Evolutionary conservation across 805 yeast genomes (phyloP).

Genomic region (Yarrowia deformans): DNA sequence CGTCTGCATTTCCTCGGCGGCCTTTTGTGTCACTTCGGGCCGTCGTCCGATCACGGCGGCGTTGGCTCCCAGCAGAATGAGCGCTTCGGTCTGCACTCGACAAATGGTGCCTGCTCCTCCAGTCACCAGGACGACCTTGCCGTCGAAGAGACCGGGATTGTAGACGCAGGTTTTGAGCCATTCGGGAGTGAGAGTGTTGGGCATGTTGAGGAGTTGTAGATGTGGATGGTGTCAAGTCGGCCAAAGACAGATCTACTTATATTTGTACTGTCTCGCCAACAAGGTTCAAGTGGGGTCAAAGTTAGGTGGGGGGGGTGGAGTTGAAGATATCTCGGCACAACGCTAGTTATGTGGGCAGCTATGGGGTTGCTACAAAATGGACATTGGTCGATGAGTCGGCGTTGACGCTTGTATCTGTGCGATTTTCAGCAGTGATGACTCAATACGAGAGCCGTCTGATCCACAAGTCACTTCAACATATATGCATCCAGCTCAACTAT

Average conservation of each 20-base stretch:
- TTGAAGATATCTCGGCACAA: no score
- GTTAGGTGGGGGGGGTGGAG: background rate
- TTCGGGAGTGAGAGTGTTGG: slow-evolving; percentile 38
- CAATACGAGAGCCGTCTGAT: no score
- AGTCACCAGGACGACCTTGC: slow-evolving; percentile 87
- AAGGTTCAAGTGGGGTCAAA: slow-evolving; percentile 21
- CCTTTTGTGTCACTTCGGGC: slow-evolving; percentile 65
- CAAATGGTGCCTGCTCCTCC: slow-evolving; percentile 98
- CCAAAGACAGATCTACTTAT: background rate
- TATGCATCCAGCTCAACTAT: background rate
- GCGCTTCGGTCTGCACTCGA: slow-evolving; percentile 84
- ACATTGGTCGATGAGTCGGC: no score
- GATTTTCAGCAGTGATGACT: no score
- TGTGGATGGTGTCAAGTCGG: background rate
- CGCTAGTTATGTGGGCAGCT: no score
- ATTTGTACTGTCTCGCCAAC: background rate
- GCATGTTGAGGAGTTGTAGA: background rate
- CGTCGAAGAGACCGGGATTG: slow-evolving; percentile 73
- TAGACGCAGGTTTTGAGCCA: slow-evolving; percentile 47
- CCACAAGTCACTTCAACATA: background rate
- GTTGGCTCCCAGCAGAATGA: slow-evolving; percentile 82
- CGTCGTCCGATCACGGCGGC: slow-evolving; percentile 88
- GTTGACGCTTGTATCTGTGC: no score
- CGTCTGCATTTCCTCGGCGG: slow-evolving; percentile 67
- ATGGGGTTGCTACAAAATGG: no score